Base-by-base conservation (phyloP, 305 asterid genomes). In the Vinca major region DNA sequence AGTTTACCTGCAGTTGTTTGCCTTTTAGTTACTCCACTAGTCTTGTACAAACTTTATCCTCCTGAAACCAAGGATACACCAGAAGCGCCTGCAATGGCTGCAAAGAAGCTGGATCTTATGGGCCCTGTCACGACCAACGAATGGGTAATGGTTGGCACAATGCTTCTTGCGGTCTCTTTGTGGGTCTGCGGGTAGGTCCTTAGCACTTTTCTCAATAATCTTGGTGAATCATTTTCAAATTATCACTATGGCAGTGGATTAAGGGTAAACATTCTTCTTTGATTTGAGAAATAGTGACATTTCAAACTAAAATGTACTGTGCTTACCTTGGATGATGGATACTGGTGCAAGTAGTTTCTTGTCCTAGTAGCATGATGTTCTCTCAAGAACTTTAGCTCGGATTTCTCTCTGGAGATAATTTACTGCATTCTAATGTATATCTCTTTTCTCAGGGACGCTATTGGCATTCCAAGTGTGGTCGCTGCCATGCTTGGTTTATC, bases 401-500 rank as follows among this genome's bases (percentile, higher is more conserved):
- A 13, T 58, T 63, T 73, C 74, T 58, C 14, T 14, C 62, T 52
- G 14, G 7, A 48, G 49, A 40, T 39, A 48, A 49, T 37, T 26
- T 56, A 33, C 37, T 19, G 33, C 19, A 20, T 61, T 26, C 62
- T 69, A 53, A 55, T 64, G 13, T n/a, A 20, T 73, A 3, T 75
- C 9, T 70, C 37, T 76, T 66, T 63, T 63, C 75, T 80, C 91
- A 92, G 98, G 72, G 98, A 92, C 3, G 82, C 95, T 69, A 71
- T 92, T 71, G 96, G 98, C 16, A 65, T 92, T 73, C 83, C 98
- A 36, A 92, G 97, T 63, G 98, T 92, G 69, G 91, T 89, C 48
- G 95, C 98, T 71, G 98, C 98, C 47, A 92, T 92, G 98, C 92
- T 92, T 19, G 96, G 96, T 36, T 83, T 92, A 48, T 92, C 96